Base-by-base conservation (phyloP, 1,139 yeast species). In the Yamadazyma buinensis region DNA sequence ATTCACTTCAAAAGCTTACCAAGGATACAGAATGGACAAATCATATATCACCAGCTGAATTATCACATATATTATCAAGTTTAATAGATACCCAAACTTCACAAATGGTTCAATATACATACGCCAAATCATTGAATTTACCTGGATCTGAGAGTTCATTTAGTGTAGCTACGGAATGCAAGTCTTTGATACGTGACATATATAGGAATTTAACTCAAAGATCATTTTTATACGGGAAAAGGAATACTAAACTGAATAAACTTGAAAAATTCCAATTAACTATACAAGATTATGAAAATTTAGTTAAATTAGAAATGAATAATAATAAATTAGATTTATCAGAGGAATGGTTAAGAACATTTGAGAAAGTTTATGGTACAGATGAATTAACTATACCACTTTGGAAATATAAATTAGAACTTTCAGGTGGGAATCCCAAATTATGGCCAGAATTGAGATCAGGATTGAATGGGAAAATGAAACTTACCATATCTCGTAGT, bases 291-390 rank as follows among this genome's bases (percentile, higher is more conserved):
- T 67, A 57, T 43, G 73, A 68, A 43, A 67, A 64, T 44, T 51
- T 69, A 38, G 57, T 67, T 24, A 25, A 32, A 28, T 47, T 68
- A 32, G 75, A 69, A 42, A 48, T 61, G 33, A 44, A 48, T 36
- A 64, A 62, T 43, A 47, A 44, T 23, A 68, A 67, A 42, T 42
- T 59, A 22, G 74, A 68, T 45, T 52, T 67, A 42, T 72, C 69
- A 1, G 52, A 64, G 4, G 57, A 55, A 36, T 67, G 74, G 74
- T 60, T 65, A 40, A 55, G 52, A 29, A 46, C 58, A 29, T 59
- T 67, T 35, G 63, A 61, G 30, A 36, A 40, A 13, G 56, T 57
- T 32, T 53, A 36, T 36, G 43, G 46, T 0, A 32, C 43, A n/a
- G 41, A 49, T 7, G 41, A 43, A 28, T 59, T 63, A 63, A 56